A percentile compares a stretch with the other conserved stretches of the same genome.
These are phyloP conservation scores for Kregervanrija fluxuum DNA, from an alignment of 805 yeast species.

Conservation along the genomic window DNA sequence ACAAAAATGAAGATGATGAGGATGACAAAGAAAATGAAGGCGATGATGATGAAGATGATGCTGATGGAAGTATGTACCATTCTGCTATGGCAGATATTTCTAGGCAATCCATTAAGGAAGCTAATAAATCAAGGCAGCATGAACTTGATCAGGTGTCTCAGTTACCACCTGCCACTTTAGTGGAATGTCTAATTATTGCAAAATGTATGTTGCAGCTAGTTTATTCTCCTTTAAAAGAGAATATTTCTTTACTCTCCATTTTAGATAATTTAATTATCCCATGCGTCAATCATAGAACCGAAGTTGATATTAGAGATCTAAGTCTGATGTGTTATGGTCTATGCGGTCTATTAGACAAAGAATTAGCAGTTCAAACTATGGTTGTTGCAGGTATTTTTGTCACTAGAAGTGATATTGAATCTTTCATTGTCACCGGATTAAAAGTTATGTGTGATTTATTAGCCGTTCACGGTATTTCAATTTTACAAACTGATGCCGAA, in stretches of 20 bases:
- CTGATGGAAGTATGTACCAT: constrained; percentile 15
- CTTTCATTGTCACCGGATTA: constrained; percentile 53
- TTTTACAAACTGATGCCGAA: constrained; percentile 45
- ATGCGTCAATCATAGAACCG: constrained; percentile 53
- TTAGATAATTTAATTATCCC: constrained; percentile 74
- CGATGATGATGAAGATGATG: constrained; percentile 19
- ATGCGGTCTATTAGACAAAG: constrained; percentile 63
- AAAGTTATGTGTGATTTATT: constrained; percentile 72
- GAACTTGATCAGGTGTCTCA: constrained; percentile 31
- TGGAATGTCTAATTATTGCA: constrained; percentile 62
- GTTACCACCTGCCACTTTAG: constrained; percentile 40
- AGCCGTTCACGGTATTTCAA: constrained; percentile 65
- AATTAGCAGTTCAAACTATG: constrained; percentile 54
- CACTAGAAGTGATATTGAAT: constrained; percentile 50
- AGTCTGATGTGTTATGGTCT: constrained; percentile 77
- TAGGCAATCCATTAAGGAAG: constrained; percentile 25
- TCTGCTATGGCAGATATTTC: constrained; percentile 26
- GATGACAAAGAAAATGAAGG: constrained; percentile 10
- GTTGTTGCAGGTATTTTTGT: constrained; percentile 64
- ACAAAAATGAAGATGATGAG: constrained; percentile 6
- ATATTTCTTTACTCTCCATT: constrained; percentile 59
- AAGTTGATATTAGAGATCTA: constrained; percentile 45
- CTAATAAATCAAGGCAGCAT: constrained; percentile 26
- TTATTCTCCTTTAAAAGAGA: constrained; percentile 56
- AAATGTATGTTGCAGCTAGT: constrained; percentile 63